These are phyloP conservation scores for Pyronema domesticum DNA, from an alignment of 495 filamentous ascomycete genomes.

Conservation along the genomic window DNA sequence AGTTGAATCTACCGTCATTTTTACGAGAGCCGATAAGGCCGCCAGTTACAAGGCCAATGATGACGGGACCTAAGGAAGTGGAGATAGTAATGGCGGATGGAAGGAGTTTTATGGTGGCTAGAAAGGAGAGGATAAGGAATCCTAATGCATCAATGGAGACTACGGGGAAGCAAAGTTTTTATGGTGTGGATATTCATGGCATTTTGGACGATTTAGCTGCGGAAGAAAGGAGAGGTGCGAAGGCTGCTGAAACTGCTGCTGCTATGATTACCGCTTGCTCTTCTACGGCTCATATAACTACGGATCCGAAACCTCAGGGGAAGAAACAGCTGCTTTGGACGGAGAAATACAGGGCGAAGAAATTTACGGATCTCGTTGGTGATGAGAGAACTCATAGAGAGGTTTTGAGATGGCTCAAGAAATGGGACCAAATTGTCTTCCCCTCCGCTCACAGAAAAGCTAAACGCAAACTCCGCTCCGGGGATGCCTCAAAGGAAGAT, in stretches of 20 bases:
- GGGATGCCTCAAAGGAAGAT: slow-evolving; percentile 17
- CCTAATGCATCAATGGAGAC: not conserved
- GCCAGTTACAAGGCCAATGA: too few species aligned
- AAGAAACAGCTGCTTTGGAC: slow-evolving; percentile 42
- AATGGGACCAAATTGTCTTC: slow-evolving; percentile 85
- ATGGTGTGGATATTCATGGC: not conserved
- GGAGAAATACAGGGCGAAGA: slow-evolving; percentile 78
- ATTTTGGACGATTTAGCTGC: not conserved
- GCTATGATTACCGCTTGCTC: too few species aligned
- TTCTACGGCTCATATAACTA: not conserved
- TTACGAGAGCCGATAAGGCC: too few species aligned
- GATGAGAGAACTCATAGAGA: slow-evolving; percentile 87
- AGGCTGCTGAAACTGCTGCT: not conserved
- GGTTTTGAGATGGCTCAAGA: slow-evolving; percentile 83
- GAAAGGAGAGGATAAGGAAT: not conserved
- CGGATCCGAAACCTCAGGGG: not conserved
- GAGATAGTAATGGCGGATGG: slow-evolving; percentile 39
- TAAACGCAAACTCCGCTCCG: slow-evolving; percentile 10
- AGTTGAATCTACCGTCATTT: too few species aligned
- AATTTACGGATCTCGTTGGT: slow-evolving; percentile 81
- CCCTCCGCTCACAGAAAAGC: slow-evolving; percentile 32
- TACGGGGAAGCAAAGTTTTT: not conserved
- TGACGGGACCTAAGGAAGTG: not conserved
- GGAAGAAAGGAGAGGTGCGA: not conserved
- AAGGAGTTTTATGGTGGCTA: slow-evolving; percentile 9